These are phyloP conservation scores for Acer saccharum DNA, from an alignment of 345 rosid species.

Conservation along the genomic window DNA sequence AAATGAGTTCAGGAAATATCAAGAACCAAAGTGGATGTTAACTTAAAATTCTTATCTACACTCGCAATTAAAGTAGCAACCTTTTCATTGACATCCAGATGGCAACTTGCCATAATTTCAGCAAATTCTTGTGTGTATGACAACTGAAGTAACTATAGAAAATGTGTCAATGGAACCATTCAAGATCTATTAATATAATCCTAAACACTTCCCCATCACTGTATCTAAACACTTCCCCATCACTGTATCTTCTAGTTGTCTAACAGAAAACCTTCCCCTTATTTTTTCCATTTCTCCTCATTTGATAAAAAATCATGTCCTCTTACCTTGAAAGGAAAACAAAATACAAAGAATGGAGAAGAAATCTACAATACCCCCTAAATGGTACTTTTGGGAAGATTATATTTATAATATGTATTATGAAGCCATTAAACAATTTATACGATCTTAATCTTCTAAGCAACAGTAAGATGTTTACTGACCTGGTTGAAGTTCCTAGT, in stretches of 20 bases:
- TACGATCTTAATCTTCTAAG: background rate
- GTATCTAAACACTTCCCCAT: background rate
- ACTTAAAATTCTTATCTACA: background rate
- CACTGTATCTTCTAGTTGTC: background rate
- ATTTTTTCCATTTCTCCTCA: background rate
- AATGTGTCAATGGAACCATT: background rate
- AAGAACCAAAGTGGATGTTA: background rate
- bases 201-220: background rate
- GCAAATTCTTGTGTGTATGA: background rate
- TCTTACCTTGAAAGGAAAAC: background rate
- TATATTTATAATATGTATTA: background rate
- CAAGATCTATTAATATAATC: background rate
- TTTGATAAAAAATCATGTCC: background rate
- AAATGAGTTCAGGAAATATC: background rate
- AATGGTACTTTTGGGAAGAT: background rate
- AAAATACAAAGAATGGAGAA: background rate
- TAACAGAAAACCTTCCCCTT: background rate
- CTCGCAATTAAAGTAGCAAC: background rate
- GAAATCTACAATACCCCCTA: background rate
- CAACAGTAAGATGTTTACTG: conserved; percentile 7
- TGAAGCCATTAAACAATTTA: background rate
- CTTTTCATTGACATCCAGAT: background rate
- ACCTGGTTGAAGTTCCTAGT: conserved; percentile 50
- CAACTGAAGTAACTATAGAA: background rate
- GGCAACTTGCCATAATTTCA: background rate